Percentiles rank a stretch among this genome's conserved stretches.
phyloP scores from a whole-genome alignment of 2,329 filamentous ascomycete genomes.

The Penicillium thymicola region DNA sequence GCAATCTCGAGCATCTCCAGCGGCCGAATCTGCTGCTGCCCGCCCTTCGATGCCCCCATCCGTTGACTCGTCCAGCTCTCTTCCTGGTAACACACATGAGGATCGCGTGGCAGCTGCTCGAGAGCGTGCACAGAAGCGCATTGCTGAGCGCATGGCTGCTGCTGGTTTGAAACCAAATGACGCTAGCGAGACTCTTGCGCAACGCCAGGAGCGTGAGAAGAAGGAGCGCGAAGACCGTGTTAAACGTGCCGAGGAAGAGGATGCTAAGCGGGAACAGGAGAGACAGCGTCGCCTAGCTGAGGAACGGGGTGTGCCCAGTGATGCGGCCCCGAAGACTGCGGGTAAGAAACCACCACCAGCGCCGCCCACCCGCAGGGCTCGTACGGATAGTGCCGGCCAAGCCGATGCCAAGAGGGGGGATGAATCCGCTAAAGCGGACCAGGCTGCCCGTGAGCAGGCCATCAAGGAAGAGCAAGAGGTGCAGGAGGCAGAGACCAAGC shows the following conservation, averaged over 20 bases:
- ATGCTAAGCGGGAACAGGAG: slow-evolving; percentile 82
- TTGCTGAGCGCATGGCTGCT: slow-evolving; percentile 92
- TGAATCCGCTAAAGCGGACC: slow-evolving; percentile 62
- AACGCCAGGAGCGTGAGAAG: slow-evolving; percentile 83
- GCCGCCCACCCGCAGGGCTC: slow-evolving; percentile 67
- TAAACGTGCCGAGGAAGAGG: slow-evolving; percentile 88
- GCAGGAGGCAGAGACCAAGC: slow-evolving; percentile 68
- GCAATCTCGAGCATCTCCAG: slow-evolving; percentile 45
- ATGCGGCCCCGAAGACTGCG: slow-evolving; percentile 53
- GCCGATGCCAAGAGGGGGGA: slow-evolving; percentile 57
- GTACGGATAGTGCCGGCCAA: slow-evolving; percentile 54
- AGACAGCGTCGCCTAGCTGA: slow-evolving; percentile 78
- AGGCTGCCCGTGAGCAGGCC: slow-evolving; percentile 54
- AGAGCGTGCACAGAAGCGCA: slow-evolving; percentile 92
- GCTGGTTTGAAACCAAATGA: slow-evolving; percentile 84
- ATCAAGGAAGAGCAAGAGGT: slow-evolving; percentile 65
- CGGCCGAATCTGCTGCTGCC: slow-evolving; percentile 39
- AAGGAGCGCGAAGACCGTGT: slow-evolving; percentile 83
- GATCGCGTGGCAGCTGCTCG: slow-evolving; percentile 95
- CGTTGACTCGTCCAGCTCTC: slow-evolving; percentile 63
- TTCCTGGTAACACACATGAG: slow-evolving; percentile 84
- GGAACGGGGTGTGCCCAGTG: slow-evolving; percentile 61
- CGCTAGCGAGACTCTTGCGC: slow-evolving; percentile 72
- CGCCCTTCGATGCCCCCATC: slow-evolving; percentile 48
- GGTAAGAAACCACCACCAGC: slow-evolving; percentile 72